Percentiles rank a stretch among this genome's conserved stretches.
phyloP scores from a whole-genome alignment of 2,329 filamentous ascomycete genomes.

The Annulohypoxylon truncatum region DNA sequence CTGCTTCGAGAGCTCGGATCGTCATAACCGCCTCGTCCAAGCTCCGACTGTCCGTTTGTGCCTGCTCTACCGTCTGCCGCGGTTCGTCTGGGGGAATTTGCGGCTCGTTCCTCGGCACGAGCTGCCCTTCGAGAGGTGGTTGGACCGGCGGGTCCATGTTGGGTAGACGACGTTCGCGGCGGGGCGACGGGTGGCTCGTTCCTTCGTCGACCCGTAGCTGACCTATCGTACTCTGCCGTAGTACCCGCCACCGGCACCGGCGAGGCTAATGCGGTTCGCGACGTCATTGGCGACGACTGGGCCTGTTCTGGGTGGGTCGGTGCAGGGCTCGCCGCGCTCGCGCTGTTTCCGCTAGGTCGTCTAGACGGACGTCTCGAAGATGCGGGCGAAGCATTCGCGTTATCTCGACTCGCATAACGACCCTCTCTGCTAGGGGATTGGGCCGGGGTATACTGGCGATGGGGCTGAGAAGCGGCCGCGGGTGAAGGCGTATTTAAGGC shows the following conservation, averaged over 20 bases:
- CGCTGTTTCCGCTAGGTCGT: conserved; percentile 63
- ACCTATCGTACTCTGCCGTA: conserved; percentile 57
- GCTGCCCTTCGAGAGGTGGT: conserved; percentile 59
- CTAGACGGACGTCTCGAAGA: conserved; percentile 66
- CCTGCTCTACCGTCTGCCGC: conserved; percentile 53
- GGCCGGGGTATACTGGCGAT: conserved; percentile 63
- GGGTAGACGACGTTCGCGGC: conserved; percentile 83
- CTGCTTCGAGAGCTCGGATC: conserved; percentile 55
- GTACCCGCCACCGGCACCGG: conserved; percentile 55
- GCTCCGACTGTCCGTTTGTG: conserved; percentile 51
- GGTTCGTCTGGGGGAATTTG: conserved; percentile 57
- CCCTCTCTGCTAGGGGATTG: conserved; percentile 66
- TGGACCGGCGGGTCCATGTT: conserved; percentile 55
- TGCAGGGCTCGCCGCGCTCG: conserved; percentile 45
- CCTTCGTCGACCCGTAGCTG: conserved; percentile 64
- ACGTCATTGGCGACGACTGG: conserved; percentile 58
- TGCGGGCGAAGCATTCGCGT: conserved; percentile 60
- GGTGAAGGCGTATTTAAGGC: conserved; percentile 61
- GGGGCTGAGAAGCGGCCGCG: conserved; percentile 58
- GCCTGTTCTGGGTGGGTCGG: conserved; percentile 49
- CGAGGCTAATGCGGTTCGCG: conserved; percentile 59
- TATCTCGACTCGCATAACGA: conserved; percentile 66
- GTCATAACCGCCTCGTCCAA: conserved; percentile 50
- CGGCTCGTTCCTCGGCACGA: conserved; percentile 59
- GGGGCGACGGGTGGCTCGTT: conserved; percentile 79